Percentiles rank a stretch among this genome's conserved stretches.
Evolutionary conservation across 2,329 filamentous ascomycete species (phyloP).

Genomic region (Aureobasidium leucospermi): DNA sequence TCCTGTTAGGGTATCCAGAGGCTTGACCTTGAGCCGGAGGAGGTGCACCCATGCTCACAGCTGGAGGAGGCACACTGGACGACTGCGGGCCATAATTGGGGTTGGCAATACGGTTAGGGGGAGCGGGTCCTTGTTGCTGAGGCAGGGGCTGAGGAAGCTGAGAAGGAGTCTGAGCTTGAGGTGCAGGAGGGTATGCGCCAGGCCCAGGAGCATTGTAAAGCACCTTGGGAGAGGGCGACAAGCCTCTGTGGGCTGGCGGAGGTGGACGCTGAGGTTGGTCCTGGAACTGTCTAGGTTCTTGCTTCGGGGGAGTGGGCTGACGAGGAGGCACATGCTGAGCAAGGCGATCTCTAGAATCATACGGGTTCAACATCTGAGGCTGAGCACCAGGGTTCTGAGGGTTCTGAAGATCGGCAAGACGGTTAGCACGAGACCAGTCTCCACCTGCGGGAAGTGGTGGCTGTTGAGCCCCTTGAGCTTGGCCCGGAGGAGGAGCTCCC

Average conservation of each 20-base stretch:
- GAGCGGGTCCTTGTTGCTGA: slow-evolving; percentile 24
- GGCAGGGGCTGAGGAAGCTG: slow-evolving; percentile 30
- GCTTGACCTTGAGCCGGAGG: slow-evolving; percentile 47
- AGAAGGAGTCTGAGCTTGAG: slow-evolving; percentile 35
- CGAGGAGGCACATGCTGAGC: slow-evolving; percentile 59
- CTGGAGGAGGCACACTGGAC: slow-evolving; percentile 44
- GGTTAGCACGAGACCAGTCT: slow-evolving; percentile 54
- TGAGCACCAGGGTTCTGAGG: slow-evolving; percentile 41
- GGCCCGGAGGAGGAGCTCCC: slow-evolving; percentile 65
- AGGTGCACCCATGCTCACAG: slow-evolving; percentile 41
- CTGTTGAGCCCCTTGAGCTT: slow-evolving; percentile 44
- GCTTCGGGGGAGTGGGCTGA: slow-evolving; percentile 60
- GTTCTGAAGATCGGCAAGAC: slow-evolving; percentile 70
- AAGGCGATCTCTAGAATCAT: slow-evolving; percentile 68
- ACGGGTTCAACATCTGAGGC: slow-evolving; percentile 71
- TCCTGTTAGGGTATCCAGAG: slow-evolving; percentile 61
- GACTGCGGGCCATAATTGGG: slow-evolving; percentile 38
- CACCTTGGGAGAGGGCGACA: slow-evolving; percentile 54
- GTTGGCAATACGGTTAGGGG: slow-evolving; percentile 34
- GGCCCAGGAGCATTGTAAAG: slow-evolving; percentile 48
- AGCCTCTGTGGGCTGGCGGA: slow-evolving; percentile 47
- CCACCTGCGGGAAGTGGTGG: slow-evolving; percentile 52
- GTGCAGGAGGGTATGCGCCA: slow-evolving; percentile 8
- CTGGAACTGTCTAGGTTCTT: slow-evolving; percentile 50
- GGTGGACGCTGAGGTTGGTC: slow-evolving; percentile 30